Evolutionary conservation across 495 filamentous ascomycete species (phyloP).

Genomic region (Penicillium angulare): DNA sequence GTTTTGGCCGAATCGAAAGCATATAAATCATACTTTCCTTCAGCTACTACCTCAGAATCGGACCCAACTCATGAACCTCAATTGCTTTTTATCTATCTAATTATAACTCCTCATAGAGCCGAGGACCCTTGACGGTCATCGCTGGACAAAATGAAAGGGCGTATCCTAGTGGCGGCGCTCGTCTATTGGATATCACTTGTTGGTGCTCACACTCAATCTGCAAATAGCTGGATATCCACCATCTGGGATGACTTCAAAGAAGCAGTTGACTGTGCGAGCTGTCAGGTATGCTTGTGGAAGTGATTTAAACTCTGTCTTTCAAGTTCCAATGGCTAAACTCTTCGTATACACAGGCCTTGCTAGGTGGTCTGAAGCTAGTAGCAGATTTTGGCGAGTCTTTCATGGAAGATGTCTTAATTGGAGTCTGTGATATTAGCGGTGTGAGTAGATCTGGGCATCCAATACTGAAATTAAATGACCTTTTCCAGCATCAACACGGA

Average conservation of each 20-base stretch:
- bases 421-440: conserved; percentile 43
- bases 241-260: conserved; percentile 26
- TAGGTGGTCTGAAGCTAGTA: conserved; percentile 45
- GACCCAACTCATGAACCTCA: no score
- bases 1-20: neutral
- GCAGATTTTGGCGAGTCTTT: conserved; percentile 41
- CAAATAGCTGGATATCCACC: conserved; percentile 10
- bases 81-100: no score
- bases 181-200: conserved; percentile 2
- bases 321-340: no score
- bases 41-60: no score
- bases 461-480: no score
- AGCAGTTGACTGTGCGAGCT: conserved; percentile 20
- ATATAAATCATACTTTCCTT: conserved; percentile 7
- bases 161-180: conserved; percentile 2
- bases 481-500: no score
- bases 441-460: conserved; percentile 29
- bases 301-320: no score
- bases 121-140: no score
- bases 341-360: conserved; percentile 27
- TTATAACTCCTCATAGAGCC: no score
- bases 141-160: conserved; percentile 7
- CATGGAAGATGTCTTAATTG: conserved; percentile 40
- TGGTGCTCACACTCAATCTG: conserved; percentile 2
- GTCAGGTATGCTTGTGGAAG: no score